phyloP scores from a whole-genome alignment of 306 rosid species.

The Gynostemma pentaphyllum region DNA sequence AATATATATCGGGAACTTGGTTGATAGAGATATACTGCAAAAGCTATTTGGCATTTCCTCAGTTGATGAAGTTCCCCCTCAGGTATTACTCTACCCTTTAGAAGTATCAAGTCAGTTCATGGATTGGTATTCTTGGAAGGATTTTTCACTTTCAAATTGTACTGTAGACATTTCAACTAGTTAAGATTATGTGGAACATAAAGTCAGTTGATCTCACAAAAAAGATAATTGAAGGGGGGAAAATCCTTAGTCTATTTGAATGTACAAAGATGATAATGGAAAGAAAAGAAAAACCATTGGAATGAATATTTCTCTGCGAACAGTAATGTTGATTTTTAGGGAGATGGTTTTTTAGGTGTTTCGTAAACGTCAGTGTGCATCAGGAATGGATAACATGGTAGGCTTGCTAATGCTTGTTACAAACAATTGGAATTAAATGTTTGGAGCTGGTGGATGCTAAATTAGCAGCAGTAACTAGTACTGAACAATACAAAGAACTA shows the following conservation, averaged over 20 bases:
- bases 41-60: constrained; percentile 63
- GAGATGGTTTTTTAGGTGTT: no score
- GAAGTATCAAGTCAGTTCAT: background rate
- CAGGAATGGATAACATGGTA: no score
- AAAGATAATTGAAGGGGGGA: background rate
- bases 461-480: no score
- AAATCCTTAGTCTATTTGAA: background rate
- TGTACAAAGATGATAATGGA: background rate
- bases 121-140: background rate
- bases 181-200: background rate
- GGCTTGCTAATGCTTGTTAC: no score
- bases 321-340: no score
- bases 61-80: constrained; percentile 58
- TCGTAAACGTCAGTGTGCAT: no score
- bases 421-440: no score
- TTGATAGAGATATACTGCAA: constrained; percentile 39
- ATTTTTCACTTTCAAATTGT: background rate
- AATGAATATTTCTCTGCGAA: no score
- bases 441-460: no score
- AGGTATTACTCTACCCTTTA: constrained; percentile 25
- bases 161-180: background rate
- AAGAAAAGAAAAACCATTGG: background rate
- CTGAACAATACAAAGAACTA: no score
- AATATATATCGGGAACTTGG: constrained; percentile 64
- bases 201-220: background rate